phyloP scores from a whole-genome alignment of 306 rosid genomes.

The Datisca glomerata region DNA sequence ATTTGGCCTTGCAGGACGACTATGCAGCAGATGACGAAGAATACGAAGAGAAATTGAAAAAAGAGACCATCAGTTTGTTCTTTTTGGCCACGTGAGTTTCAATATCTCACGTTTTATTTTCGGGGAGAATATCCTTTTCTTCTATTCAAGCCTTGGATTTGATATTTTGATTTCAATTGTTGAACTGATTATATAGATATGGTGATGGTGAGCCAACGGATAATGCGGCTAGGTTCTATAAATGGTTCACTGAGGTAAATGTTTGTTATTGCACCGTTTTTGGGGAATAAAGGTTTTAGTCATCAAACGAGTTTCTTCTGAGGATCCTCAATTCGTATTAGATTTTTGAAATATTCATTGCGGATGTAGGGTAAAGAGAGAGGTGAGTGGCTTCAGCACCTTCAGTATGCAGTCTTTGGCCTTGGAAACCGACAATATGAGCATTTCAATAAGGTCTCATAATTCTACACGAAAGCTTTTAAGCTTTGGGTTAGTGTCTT shows the following conservation, averaged over 20 bases:
- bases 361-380: slow-evolving; percentile 57
- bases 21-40: slow-evolving; percentile 78
- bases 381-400: slow-evolving; percentile 68
- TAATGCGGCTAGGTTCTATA: slow-evolving; percentile 85
- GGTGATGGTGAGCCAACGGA: slow-evolving; percentile 99
- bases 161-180: slow-evolving; percentile 4
- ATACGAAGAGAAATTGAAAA: slow-evolving; percentile 62
- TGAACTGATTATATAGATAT: slow-evolving; percentile 39
- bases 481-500: neutral
- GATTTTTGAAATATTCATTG: slow-evolving; percentile 6
- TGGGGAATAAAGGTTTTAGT: neutral
- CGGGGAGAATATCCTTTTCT: too few species aligned
- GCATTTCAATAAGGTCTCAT: slow-evolving; percentile 89
- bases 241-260: slow-evolving; percentile 84
- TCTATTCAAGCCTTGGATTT: neutral
- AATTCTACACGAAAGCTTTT: slow-evolving; percentile 1
- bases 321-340: slow-evolving; percentile 1
- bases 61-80: slow-evolving; percentile 60
- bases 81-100: slow-evolving; percentile 86
- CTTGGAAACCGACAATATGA: slow-evolving; percentile 97
- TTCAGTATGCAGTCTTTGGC: slow-evolving; percentile 89
- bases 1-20: slow-evolving; percentile 50
- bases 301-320: neutral
- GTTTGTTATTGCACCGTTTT: neutral
- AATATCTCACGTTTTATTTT: neutral